phyloP scores from a whole-genome alignment of 306 rosid genomes.

The Canavalia gladiata region DNA sequence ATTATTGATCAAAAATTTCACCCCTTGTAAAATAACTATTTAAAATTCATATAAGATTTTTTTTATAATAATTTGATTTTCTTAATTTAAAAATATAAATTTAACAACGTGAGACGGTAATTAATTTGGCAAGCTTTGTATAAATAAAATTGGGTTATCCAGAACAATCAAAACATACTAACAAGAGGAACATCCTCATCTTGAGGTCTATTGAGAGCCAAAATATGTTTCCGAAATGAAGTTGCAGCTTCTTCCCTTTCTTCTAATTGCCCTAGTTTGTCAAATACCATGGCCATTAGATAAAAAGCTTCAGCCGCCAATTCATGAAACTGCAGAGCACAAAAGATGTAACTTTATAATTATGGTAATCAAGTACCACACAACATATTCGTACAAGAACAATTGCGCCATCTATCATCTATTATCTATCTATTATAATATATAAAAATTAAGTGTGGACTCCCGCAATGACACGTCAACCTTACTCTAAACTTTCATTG shows the following conservation, averaged over 20 bases:
- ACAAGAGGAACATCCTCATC: conserved; percentile 59
- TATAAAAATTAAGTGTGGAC: too few species aligned
- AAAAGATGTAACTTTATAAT: conserved; percentile 3
- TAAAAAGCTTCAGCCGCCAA: conserved; percentile 96
- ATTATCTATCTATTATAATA: too few species aligned
- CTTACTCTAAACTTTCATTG: too few species aligned
- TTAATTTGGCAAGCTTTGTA: neutral
- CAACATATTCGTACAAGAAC: neutral
- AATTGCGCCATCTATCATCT: neutral
- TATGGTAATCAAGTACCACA: neutral
- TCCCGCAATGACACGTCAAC: too few species aligned
- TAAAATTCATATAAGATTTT: too few species aligned
- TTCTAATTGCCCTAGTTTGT: conserved; percentile 75
- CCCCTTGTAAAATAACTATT: too few species aligned
- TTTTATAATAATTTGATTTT: too few species aligned
- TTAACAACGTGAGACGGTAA: neutral
- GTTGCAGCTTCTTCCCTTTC: conserved; percentile 89
- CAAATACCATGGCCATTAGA: conserved; percentile 80
- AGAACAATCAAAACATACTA: conserved; percentile 52
- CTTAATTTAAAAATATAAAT: neutral
- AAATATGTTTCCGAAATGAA: conserved; percentile 75
- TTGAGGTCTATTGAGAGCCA: conserved; percentile 70
- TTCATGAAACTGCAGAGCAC: conserved; percentile 77
- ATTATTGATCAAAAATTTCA: too few species aligned
- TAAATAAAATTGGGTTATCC: neutral